A percentile compares a stretch with the other conserved stretches of the same genome.
Conservation (phyloP, 441 rosid genomes). For the Gossypium davidsonii region DNA sequence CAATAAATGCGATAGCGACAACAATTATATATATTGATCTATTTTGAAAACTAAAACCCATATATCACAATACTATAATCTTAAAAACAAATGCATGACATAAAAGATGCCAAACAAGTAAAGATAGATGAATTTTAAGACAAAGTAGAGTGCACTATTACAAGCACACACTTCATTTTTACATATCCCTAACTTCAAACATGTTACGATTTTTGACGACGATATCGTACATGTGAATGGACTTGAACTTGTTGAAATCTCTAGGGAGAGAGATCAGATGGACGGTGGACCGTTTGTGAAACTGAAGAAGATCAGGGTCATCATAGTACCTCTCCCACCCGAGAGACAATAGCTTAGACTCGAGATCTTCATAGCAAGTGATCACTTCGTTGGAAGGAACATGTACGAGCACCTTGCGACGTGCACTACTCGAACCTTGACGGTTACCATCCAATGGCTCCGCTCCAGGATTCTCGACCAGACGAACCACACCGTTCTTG, state of each 20-base stretch:
- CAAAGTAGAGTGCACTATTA: not conserved
- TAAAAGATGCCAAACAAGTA: not conserved
- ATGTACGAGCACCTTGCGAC: constrained; percentile 57
- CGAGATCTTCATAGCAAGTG: constrained; percentile 51
- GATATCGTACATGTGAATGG: constrained; percentile 79
- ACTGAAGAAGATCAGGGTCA: constrained; percentile 63
- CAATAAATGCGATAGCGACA: not conserved
- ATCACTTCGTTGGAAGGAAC: constrained; percentile 53
- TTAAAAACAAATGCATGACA: not conserved
- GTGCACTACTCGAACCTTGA: constrained; percentile 1
- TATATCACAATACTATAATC: too few relatives aligned
- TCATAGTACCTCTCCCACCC: constrained; percentile 83
- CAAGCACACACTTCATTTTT: not conserved
- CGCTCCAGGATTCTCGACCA: constrained; percentile 51
- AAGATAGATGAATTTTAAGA: not conserved
- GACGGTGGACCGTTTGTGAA: constrained; percentile 56
- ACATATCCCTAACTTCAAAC: constrained; percentile 67
- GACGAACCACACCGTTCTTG: constrained; percentile 56
- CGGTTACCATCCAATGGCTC: constrained; percentile 28
- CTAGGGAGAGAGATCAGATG: constrained; percentile 75
- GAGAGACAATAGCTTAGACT: constrained; percentile 42
- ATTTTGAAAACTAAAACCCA: not conserved
- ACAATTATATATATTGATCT: not conserved
- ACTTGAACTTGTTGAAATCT: constrained; percentile 59
- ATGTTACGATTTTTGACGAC: constrained; percentile 67